Conservation (phyloP, 331 rosid species). For the Malus hybrid region DNA sequence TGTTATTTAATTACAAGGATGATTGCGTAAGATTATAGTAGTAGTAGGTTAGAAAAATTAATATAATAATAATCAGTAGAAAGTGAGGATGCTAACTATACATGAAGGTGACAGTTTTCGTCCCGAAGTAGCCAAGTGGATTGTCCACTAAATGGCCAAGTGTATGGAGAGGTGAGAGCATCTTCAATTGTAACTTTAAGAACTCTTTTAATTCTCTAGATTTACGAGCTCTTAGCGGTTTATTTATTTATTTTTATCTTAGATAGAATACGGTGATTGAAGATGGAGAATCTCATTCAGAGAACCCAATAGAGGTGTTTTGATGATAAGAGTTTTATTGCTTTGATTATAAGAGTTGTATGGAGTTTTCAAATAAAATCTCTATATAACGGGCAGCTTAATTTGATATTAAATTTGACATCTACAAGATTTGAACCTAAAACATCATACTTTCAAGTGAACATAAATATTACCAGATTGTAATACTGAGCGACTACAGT, state of each 20-base stretch:
- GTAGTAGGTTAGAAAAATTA: neutral
- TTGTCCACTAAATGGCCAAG: neutral
- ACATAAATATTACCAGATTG: rapidly evolving
- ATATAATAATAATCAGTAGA: neutral
- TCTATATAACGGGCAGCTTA: rapidly evolving
- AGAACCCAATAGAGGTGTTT: neutral
- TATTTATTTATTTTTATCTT: too few relatives aligned
- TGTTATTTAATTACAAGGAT: neutral
- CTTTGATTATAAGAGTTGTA: neutral
- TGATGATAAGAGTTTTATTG: neutral
- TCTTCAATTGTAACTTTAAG: too few relatives aligned
- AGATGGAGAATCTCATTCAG: neutral
- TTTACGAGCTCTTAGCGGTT: too few relatives aligned
- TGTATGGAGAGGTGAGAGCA: too few relatives aligned
- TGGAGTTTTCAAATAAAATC: neutral
- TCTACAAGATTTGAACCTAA: rapidly evolving
- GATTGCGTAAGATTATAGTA: neutral
- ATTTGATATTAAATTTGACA: rapidly evolving
- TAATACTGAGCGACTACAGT: rapidly evolving
- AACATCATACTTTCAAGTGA: rapidly evolving
- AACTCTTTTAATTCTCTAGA: too few relatives aligned
- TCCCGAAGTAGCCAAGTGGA: neutral
- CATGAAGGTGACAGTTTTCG: neutral
- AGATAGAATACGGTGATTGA: neutral
- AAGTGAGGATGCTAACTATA: neutral